Evolutionary conservation across 345 rosid genomes (phyloP).

Genomic region (Viola odorata): DNA sequence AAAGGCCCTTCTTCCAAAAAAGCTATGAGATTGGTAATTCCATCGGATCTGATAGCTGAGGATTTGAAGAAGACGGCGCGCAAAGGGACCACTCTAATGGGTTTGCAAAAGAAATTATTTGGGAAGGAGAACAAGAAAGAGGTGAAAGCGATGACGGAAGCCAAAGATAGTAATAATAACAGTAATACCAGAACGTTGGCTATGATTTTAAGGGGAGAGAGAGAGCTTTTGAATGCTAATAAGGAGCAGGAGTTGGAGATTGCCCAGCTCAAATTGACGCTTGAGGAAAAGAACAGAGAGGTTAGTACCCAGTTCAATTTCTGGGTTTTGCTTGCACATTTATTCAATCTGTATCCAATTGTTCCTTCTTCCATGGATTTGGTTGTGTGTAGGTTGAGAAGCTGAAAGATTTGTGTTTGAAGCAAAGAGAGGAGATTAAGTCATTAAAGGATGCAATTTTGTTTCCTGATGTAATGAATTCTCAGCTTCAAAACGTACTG

Average conservation of each 20-base stretch:
- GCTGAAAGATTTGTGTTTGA: constrained; percentile 82
- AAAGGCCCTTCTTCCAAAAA: constrained; percentile 29
- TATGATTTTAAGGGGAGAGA: constrained; percentile 85
- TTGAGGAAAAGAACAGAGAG: constrained; percentile 61
- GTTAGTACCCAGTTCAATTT: constrained; percentile 25
- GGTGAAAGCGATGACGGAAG: constrained; percentile 64
- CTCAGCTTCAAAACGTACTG: constrained; percentile 44
- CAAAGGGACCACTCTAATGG: constrained; percentile 39
- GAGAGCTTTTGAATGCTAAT: constrained; percentile 69
- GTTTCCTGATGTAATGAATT: constrained; percentile 70
- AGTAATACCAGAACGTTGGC: constrained; percentile 63
- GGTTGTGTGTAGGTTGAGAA: constrained; percentile 65
- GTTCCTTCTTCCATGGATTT: not conserved
- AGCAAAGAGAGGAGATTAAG: constrained; percentile 86
- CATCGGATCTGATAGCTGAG: constrained; percentile 53
- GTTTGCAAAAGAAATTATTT: constrained; percentile 74
- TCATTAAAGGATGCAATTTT: constrained; percentile 60
- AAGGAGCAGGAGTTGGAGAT: constrained; percentile 67
- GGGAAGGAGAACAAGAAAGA: constrained; percentile 51
- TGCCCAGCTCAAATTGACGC: constrained; percentile 44
- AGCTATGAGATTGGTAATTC: constrained; percentile 40
- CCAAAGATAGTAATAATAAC: constrained; percentile 36
- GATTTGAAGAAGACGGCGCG: constrained; percentile 61
- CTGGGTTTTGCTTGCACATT: not conserved
- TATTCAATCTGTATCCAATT: not conserved